Evolutionary conservation across 495 filamentous ascomycete genomes (phyloP), one percentile per base, ranked within the genome.

Genomic region (Staphylotrichum longicolle): DNA sequence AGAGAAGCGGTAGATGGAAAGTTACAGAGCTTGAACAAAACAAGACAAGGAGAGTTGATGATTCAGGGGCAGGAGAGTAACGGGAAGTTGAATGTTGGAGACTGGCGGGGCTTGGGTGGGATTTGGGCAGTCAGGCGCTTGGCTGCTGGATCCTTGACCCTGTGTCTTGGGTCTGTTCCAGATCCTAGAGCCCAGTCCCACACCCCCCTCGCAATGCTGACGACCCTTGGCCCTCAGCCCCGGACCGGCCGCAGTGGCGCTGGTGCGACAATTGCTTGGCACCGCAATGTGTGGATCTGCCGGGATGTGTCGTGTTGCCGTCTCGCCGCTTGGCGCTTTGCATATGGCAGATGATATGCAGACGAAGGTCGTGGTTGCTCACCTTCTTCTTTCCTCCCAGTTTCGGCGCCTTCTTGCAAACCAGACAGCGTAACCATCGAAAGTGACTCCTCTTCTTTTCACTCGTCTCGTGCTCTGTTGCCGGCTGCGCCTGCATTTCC

Each of bases 121-220:
- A 45, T 45, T 58, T 52, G 46, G 50, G 57, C 44, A 45, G 20
- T n/a, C 40, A 44, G 56, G 33, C 42, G 33, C 45, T 53, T 52
- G 44, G 33, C 53, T 32, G 42, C 49, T 54, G 53, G 12, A 42
- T 54, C 54, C 42, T 37, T 46, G 54, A 58, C 46, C 63, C 45
- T 52, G 63, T 72, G 65, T 68, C 59, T 66, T 63, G 62, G 54
- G 55, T 59, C 8, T 49, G 67, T 68, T 70, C 68, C 70, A 69
- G 63, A 40, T 42, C 59, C 45, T 15, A 55, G 42, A 51, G 52
- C 57, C 48, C 40, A 34, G 48, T 30, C 12, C 60, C 33, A 47
- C 53, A 55, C 49, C 1, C 55, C 51, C 58, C 35, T 65, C 63
- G 54, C 63, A 66, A 66, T 59, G 59, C 63, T 66, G 63, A 66